Evolutionary conservation across 225 moss, liverwort and hornwort species (phyloP), one percentile per base, ranked within the genome.

Genomic region (Takakia lepidozioides): DNA sequence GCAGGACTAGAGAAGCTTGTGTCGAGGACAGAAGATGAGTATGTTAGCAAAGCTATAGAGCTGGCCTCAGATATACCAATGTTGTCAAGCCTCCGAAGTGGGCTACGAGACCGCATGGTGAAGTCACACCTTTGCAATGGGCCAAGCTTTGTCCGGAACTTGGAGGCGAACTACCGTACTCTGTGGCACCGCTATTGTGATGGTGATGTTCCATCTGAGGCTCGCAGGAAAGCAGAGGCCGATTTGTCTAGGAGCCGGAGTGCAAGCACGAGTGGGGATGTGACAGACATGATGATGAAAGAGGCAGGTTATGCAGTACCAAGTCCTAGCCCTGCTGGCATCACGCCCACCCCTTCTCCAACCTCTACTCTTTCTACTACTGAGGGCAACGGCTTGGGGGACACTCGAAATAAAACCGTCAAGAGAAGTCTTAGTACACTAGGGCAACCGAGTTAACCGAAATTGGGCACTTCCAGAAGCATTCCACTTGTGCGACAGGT

Each of bases 51-150:
- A 62, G 82, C 87, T 21, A 48, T 91, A 25, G 87, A 98, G 47
- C 71, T 98, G 61, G 91, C 98, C 9, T 83, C 78, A 19, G 72
- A 91, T 40, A 51, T 70, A 40, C 13, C 78, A 41, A 54, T 51
- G 19, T 81, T 98, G 19, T 77, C 87, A 43, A 65, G 69, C 16
- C 52, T 91, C 38, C 72, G 98, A 48, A 66, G 71, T 43, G 83
- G 80, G 40, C 71, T 98, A 44, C 91, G 98, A 43, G 83, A 91
- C 27, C 71, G 72, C 27, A 98, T 98, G 98, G 63, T 98, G n/a
- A 85, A 84, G 41, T 87, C 98, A 28, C 59, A 85, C 54, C 84
- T 98, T 16, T 98, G 98, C 64, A 78, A 98, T 59, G 98, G 87
- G 50, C 84, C 87, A 29, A 78, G 76, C 56, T 98, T 98, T 68